Evolutionary conservation across 1,284 basidiomycete species (phyloP).

Genomic region (Ganoderma lingzhi): DNA sequence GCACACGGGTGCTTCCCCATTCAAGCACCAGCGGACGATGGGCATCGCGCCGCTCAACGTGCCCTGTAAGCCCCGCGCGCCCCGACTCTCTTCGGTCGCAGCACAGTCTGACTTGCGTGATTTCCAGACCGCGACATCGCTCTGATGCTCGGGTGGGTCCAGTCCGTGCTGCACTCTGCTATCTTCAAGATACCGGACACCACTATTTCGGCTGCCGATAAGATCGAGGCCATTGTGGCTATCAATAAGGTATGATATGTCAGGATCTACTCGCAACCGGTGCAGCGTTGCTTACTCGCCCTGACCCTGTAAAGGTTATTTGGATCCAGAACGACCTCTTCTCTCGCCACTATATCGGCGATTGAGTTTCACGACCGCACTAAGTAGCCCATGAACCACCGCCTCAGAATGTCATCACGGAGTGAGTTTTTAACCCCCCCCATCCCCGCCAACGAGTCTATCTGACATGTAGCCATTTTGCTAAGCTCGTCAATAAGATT

Average conservation of each 20-base stretch:
- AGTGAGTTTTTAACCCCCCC: not conserved
- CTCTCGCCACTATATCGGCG: conserved; percentile 50
- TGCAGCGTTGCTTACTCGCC: conserved; percentile 6
- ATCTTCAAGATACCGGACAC: conserved; percentile 42
- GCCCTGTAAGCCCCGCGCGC: conserved; percentile 39
- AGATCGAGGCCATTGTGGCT: conserved; percentile 51
- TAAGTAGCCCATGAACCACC: not conserved
- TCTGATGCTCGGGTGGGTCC: conserved; percentile 44
- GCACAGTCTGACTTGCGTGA: conserved; percentile 5
- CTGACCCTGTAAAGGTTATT: conserved; percentile 42
- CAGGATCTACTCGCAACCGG: not conserved
- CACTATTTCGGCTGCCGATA: conserved; percentile 39
- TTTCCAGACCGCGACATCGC: conserved; percentile 45
- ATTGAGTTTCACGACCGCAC: conserved; percentile 26
- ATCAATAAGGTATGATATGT: conserved; percentile 49
- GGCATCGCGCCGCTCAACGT: conserved; percentile 45
- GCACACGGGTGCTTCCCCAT: conserved; percentile 56
- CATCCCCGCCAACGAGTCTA: no score
- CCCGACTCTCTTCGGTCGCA: not conserved
- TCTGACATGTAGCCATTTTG: not conserved
- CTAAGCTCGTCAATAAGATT: not conserved
- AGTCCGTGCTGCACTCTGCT: conserved; percentile 43
- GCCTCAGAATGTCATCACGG: not conserved
- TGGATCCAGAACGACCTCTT: conserved; percentile 61
- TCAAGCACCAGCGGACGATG: conserved; percentile 46